Conservation (phyloP, 345 rosid species). For the Euphorbia tirucalli region DNA sequence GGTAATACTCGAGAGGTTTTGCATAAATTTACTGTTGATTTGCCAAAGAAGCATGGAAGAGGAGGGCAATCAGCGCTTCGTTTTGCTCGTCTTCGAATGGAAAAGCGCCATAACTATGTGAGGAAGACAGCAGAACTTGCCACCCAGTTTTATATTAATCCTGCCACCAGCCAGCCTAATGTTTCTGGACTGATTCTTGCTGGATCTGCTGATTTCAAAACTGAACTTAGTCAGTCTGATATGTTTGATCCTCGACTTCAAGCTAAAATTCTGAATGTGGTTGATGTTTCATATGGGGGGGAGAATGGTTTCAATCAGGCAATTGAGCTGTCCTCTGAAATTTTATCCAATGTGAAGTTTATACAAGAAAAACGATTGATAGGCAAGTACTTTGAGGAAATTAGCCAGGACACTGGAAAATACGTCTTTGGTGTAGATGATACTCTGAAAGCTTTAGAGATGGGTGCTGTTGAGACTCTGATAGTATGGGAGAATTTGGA, state of each 20-base stretch:
- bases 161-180: conserved; percentile 91
- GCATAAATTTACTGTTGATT: conserved; percentile 85
- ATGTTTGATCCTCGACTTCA: conserved; percentile 96
- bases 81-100: conserved; percentile 93
- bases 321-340: conserved; percentile 84
- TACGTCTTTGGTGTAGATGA: conserved; percentile 89
- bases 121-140: conserved; percentile 97
- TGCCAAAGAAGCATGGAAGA: conserved; percentile 93
- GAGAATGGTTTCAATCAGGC: conserved; percentile 95
- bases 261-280: conserved; percentile 84
- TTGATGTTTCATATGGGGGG: conserved; percentile 93
- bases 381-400: conserved; percentile 93
- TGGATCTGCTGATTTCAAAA: conserved; percentile 94
- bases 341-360: conserved; percentile 83
- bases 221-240: conserved; percentile 91
- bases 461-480: conserved; percentile 91
- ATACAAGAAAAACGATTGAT: conserved; percentile 89
- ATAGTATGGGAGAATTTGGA: conserved; percentile 94
- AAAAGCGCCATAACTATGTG: conserved; percentile 88
- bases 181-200: conserved; percentile 89
- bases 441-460: conserved; percentile 75
- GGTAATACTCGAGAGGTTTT: conserved; percentile 90
- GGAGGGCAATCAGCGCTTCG: conserved; percentile 98
- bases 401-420: conserved; percentile 88
- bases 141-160: conserved; percentile 81